Evolutionary conservation across 371 early-diverging fungal genomes (phyloP), one percentile per base, ranked within the genome.

Genomic region (Phascolomyces articulosus): DNA sequence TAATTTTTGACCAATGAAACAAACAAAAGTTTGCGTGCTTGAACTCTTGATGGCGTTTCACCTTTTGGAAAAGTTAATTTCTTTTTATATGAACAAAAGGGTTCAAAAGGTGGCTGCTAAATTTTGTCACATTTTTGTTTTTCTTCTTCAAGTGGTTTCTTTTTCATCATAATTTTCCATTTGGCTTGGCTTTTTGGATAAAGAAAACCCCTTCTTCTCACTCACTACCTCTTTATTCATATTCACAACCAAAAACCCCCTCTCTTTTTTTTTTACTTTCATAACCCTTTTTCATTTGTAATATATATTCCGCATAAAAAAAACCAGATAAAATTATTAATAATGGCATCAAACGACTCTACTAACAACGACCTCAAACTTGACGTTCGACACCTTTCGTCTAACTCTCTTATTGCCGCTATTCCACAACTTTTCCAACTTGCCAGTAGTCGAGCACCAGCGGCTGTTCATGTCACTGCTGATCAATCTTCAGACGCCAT

Each of bases 391-490:
- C 76, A 85, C 49, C 64, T 86, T 7, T 74, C 85, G 18, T 82
- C 91, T 29, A 70, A 73, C 48, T 65, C 78, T 11, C 82, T 90
- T 59, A 74, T 90, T 58, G 64, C 82, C 13, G 78, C 85, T 53
- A 89, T 91, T 66, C 91, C 91, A 23, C 84, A 86, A 44, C 81
- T 91, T 34, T 89, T 86, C 80, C 83, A 84, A 65, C 61, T 84
- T 26, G 80, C 86, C 29, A 65, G 72, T 18, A 72, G 74, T 34
- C 77, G 79, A 28, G 65, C 86, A 4, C 83, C 86, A 9, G 65
- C 80, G 47, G 88, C 87, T 4, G 68, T 89, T 56, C 87, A 91
- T 65, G 85, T 87, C 29, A 71, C 79, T 6, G 83, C 83, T 40
- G 68, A 65, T 15, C 60, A 65, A 26, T 29, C 68, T 29, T 26